These are phyloP conservation scores for Dalechampia spathulata DNA, from an alignment of 441 rosid species.

Conservation along the genomic window DNA sequence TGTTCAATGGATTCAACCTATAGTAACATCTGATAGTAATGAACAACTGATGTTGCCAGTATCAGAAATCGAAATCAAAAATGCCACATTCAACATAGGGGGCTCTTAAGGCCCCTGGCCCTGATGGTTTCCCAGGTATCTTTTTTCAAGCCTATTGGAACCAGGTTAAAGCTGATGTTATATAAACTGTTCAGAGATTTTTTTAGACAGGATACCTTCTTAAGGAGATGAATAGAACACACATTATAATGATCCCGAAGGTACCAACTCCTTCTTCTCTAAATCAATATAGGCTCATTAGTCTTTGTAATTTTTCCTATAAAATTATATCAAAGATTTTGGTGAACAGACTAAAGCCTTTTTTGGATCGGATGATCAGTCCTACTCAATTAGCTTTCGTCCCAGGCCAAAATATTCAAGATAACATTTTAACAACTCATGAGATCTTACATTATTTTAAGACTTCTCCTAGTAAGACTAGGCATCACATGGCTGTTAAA, in stretches of 20 bases:
- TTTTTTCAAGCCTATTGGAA: neutral
- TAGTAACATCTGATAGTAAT: neutral
- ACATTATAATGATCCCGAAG: neutral
- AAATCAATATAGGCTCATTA: neutral
- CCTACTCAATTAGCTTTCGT: neutral
- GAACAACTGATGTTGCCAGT: no score
- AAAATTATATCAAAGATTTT: neutral
- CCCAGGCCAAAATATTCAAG: neutral
- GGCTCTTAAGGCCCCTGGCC: neutral
- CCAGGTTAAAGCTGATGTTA: neutral
- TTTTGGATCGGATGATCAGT: neutral
- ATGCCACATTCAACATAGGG: neutral
- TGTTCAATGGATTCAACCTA: no score
- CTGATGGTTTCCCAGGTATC: neutral
- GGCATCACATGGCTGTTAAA: neutral
- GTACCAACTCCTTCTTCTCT: fast-evolving
- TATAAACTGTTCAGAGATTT: neutral
- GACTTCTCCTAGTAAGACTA: neutral
- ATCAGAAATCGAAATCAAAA: neutral
- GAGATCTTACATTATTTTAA: neutral
- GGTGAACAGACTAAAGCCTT: neutral
- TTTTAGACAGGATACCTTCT: neutral
- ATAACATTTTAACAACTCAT: neutral
- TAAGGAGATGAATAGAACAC: neutral
- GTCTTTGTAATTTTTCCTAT: neutral